Evolutionary conservation across 2,329 filamentous ascomycete genomes (phyloP).

Genomic region (Ophiosphaerella narmari): DNA sequence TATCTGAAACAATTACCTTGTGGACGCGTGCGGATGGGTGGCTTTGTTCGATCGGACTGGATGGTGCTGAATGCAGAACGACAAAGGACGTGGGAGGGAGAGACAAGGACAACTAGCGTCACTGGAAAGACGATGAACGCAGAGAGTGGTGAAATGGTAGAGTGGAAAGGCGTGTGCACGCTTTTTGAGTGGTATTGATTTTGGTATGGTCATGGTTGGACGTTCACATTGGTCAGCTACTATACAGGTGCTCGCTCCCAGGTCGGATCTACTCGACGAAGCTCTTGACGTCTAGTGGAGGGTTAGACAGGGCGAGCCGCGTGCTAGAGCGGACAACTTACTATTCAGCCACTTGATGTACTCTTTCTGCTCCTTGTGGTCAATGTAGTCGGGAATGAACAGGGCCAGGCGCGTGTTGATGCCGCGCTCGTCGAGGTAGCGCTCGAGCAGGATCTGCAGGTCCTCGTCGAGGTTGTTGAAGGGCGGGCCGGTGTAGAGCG

Average conservation of each 20-base stretch:
- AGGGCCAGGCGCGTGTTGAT: slow-evolving; percentile 84
- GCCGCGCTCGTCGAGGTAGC: slow-evolving; percentile 92
- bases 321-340: slow-evolving; percentile 19
- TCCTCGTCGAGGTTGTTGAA: slow-evolving; percentile 96
- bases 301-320: slow-evolving; percentile 20
- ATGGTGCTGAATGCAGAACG: slow-evolving; percentile 15
- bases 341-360: slow-evolving; percentile 85
- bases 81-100: slow-evolving; percentile 5
- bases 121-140: not conserved
- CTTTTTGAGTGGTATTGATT: slow-evolving; percentile 3
- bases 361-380: slow-evolving; percentile 98
- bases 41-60: slow-evolving; percentile 21
- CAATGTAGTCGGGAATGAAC: slow-evolving; percentile 95
- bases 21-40: slow-evolving; percentile 25
- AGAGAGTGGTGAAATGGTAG: not conserved
- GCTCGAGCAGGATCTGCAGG: slow-evolving; percentile 87
- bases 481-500: slow-evolving; percentile 85
- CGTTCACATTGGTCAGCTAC: slow-evolving; percentile 20
- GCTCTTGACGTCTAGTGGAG: slow-evolving; percentile 70
- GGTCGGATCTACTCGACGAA: slow-evolving; percentile 67
- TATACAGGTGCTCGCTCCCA: slow-evolving; percentile 26
- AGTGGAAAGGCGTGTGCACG: slow-evolving; percentile 30
- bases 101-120: not conserved
- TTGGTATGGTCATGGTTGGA: slow-evolving; percentile 13
- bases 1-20: slow-evolving; percentile 18